phyloP scores from a whole-genome alignment of 2,329 filamentous ascomycete genomes.

The Aspergillus sp. region DNA sequence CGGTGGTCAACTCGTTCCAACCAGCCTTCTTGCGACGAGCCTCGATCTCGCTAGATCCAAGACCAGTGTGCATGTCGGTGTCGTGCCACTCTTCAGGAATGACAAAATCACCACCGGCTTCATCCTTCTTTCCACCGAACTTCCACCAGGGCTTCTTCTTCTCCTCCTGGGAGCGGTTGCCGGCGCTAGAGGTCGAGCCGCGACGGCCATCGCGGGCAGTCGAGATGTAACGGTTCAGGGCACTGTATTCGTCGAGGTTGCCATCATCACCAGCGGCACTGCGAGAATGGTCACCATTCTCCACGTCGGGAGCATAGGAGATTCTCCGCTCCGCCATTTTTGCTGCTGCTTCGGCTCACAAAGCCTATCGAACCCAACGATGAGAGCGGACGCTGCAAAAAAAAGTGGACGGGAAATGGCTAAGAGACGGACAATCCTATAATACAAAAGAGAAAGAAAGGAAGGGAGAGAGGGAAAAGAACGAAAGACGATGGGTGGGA shows the following conservation, averaged over 20 bases:
- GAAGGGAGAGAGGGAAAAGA: slow-evolving; percentile 2
- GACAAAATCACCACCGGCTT: slow-evolving; percentile 30
- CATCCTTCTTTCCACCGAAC: slow-evolving; percentile 41
- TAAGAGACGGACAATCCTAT: slow-evolving; percentile 34
- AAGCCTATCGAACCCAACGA: slow-evolving; percentile 31
- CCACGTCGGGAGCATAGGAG: slow-evolving; percentile 39
- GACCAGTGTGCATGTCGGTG: slow-evolving; percentile 60
- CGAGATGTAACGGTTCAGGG: slow-evolving; percentile 61
- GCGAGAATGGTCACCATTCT: slow-evolving; percentile 35
- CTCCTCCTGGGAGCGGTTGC: slow-evolving; percentile 34
- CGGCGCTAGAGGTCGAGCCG: slow-evolving; percentile 39
- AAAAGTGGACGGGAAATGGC: slow-evolving; percentile 28
- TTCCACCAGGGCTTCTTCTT: slow-evolving; percentile 54
- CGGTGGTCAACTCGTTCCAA: slow-evolving; percentile 64
- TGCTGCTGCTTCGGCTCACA: slow-evolving; percentile 32
- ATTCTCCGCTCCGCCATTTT: slow-evolving; percentile 41
- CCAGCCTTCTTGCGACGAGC: slow-evolving; percentile 58
- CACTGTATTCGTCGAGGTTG: slow-evolving; percentile 55
- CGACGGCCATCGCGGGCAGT: slow-evolving; percentile 56
- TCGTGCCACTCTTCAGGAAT: slow-evolving; percentile 62
- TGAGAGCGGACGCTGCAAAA: slow-evolving; percentile 28
- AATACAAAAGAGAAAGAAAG: slow-evolving; percentile 14
- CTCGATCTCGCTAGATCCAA: slow-evolving; percentile 55
- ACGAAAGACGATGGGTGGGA: slow-evolving; percentile 16
- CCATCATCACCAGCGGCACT: slow-evolving; percentile 20